A percentile compares a stretch with the other conserved stretches of the same genome.
Evolutionary conservation across 768 basidiomycete species (phyloP).

Genomic region (Kwoniella dejecticola): DNA sequence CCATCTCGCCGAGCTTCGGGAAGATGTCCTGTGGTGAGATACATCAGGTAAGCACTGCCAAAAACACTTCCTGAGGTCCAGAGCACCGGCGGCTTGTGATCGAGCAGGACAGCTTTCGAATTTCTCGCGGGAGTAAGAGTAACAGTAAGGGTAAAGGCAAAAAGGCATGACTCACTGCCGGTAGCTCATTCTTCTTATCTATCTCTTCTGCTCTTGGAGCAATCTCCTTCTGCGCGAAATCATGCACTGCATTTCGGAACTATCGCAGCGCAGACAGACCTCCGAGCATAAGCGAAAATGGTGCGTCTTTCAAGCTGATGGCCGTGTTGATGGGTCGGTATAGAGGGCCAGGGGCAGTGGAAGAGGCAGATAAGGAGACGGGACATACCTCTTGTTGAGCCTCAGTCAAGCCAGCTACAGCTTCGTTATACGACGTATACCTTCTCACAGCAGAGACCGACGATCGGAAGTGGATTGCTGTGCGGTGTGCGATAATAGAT

Average conservation of each 20-base stretch:
- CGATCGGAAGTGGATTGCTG: not conserved
- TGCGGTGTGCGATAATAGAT: not conserved
- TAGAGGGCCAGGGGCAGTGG: no score
- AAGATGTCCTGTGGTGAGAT: conserved; percentile 45
- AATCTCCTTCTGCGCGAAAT: conserved; percentile 80
- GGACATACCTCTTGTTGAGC: conserved; percentile 73
- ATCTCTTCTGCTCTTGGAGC: conserved; percentile 83
- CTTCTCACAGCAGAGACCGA: not conserved
- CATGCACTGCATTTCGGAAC: conserved; percentile 77
- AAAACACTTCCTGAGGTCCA: no score
- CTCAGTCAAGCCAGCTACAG: conserved; percentile 74
- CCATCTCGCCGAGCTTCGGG: conserved; percentile 46
- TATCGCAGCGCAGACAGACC: conserved; percentile 54
- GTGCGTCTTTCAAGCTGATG: no score
- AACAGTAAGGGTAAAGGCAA: no score
- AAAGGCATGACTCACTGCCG: conserved; percentile 59
- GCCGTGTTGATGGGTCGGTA: no score
- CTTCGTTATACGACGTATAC: conserved; percentile 65
- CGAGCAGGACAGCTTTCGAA: not conserved
- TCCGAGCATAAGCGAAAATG: no score
- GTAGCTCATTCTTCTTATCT: conserved; percentile 81
- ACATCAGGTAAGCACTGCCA: conserved; percentile 1
- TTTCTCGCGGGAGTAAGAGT: no score
- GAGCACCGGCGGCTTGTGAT: not conserved
- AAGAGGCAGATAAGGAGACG: not conserved